Evolutionary conservation across 257 asterid species (phyloP).

Genomic region (Ballota nigra): DNA sequence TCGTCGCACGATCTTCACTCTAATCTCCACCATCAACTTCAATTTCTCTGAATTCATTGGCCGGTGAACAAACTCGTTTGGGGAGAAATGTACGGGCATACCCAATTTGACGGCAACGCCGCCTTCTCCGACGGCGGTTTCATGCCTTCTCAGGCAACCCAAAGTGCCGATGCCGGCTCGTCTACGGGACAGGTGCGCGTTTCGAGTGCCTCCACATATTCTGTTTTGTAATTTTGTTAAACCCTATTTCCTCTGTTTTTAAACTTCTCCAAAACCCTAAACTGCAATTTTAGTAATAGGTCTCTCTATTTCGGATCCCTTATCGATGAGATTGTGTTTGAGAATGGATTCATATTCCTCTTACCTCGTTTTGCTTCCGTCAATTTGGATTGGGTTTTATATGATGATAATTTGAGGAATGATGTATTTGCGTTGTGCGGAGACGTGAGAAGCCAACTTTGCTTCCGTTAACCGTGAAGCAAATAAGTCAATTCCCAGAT

Average conservation of each 20-base stretch:
- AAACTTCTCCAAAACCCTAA: constrained; percentile 33
- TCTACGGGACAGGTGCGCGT: constrained; percentile 62
- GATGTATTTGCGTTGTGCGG: constrained; percentile 35
- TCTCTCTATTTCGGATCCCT: not conserved
- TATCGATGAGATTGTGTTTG: not conserved
- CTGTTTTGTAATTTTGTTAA: not conserved
- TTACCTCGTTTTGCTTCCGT: not conserved
- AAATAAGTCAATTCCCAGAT: constrained; percentile 62
- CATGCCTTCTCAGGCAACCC: constrained; percentile 97
- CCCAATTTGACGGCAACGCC: constrained; percentile 78
- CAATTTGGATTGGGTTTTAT: not conserved
- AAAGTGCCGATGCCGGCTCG: constrained; percentile 52
- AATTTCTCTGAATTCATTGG: not conserved
- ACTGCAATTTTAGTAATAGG: not conserved
- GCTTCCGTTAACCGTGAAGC: constrained; percentile 86
- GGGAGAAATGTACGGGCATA: constrained; percentile 54
- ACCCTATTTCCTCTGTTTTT: not conserved
- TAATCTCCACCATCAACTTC: not conserved
- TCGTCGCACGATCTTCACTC: not conserved
- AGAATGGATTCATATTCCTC: not conserved
- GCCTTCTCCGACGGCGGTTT: constrained; percentile 98
- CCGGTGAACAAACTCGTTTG: not conserved
- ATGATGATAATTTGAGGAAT: not conserved
- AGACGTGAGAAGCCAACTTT: constrained; percentile 76
- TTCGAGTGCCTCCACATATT: not conserved